Evolutionary conservation across 805 yeast species (phyloP).

Genomic region (Kodamaea nitidulidarum): DNA sequence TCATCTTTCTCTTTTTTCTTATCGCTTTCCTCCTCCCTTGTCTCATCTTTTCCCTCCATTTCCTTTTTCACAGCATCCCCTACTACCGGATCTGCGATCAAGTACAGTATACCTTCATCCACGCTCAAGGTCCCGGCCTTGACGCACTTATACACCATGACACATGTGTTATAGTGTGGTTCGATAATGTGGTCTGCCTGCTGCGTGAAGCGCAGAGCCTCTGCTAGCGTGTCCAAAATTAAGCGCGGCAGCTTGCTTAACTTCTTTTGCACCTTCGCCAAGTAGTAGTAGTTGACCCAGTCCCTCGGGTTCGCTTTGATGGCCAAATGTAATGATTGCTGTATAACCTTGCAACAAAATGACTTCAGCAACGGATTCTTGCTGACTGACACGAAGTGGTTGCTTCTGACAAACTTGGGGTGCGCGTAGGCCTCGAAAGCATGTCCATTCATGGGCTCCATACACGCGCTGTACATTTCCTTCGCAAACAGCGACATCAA

Average conservation of each 20-base stretch:
- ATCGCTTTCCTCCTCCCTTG: not conserved
- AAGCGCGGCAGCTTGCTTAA: constrained; percentile 26
- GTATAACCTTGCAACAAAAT: constrained; percentile 36
- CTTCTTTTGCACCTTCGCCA: constrained; percentile 57
- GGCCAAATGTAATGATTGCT: constrained; percentile 46
- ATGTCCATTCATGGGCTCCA: constrained; percentile 61
- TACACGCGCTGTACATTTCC: constrained; percentile 56
- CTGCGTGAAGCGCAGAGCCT: constrained; percentile 43
- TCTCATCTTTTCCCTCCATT: not conserved
- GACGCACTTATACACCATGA: constrained; percentile 55
- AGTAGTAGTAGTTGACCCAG: constrained; percentile 61
- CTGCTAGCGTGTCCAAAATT: constrained; percentile 40
- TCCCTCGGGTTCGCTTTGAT: constrained; percentile 39
- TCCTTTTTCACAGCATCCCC: constrained; percentile 1
- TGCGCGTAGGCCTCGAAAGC: constrained; percentile 45
- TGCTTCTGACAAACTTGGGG: constrained; percentile 30
- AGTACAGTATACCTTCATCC: constrained; percentile 33
- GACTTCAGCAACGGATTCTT: constrained; percentile 18
- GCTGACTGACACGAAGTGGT: constrained; percentile 21
- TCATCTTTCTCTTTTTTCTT: not conserved
- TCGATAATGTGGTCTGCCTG: constrained; percentile 61
- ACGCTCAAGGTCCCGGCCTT: constrained; percentile 30
- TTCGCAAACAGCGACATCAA: constrained; percentile 55
- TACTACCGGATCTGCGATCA: constrained; percentile 37
- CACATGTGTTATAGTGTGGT: constrained; percentile 67